Evolutionary conservation across 768 basidiomycete species (phyloP), one percentile per base, ranked within the genome.

Genomic region (Lentinus brumalis): DNA sequence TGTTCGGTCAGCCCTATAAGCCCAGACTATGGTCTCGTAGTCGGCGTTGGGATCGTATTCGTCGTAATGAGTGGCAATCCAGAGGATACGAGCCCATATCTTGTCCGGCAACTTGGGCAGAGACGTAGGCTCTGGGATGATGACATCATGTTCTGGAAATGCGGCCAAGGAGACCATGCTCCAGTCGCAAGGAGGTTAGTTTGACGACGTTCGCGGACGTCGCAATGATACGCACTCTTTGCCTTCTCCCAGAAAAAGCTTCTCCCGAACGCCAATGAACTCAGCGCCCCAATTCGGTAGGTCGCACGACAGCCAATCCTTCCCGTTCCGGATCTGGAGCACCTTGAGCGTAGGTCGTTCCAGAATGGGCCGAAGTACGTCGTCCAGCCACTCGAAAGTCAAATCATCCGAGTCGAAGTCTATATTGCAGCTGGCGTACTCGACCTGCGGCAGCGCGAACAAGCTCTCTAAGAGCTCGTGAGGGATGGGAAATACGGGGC

Each of bases 241-340:
- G 29, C 57, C 57, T 18, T 58, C 57, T 10, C 57, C 57, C 10
- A 58, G 50, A 4, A 52, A n/a, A 0, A 58, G 15, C 32, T 52
- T 58, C 4, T 45, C 31, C 10, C 42, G 41, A 18, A 38, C 39
- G 21, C 40, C 39, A 15, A 11, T 3, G 30, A 10, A 21, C 14
- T 4, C 18, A 21, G 52, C 18, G 11, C 35, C 35, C 35, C 35
- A 35, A 11, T 6, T 35, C 6, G 35, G 11, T 41, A 18, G 40
- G 3, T 11, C 32, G 21, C 39, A 35, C 21, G 3, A 26, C 30
- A 59, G 11, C 58, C 58, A 59, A 5, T 26, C 38, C 7, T 2
- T 26, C 4, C 58, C 58, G 26, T 59, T 51, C 14, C 58, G 58
- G 18, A 59, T 47, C 10, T 59, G 58, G 4, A 53, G 40, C 15